These are phyloP conservation scores for Metschnikowia baotianmanensis DNA, from an alignment of 805 yeast species.

Conservation along the genomic window DNA sequence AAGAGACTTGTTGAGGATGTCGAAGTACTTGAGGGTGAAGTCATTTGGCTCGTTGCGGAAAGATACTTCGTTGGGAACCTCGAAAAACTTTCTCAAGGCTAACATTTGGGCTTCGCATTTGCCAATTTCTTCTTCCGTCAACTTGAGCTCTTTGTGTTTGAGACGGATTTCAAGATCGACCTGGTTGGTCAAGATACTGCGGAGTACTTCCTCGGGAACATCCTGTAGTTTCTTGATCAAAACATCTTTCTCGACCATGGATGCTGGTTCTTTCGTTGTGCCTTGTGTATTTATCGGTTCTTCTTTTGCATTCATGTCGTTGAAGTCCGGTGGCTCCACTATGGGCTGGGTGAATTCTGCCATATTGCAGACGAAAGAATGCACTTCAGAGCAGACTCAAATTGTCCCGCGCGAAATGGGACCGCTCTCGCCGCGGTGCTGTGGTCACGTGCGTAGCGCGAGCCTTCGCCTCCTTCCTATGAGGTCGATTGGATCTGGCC, in stretches of 20 bases:
- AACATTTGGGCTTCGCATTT: constrained; percentile 59
- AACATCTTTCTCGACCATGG: constrained; percentile 14
- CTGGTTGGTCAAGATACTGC: constrained; percentile 39
- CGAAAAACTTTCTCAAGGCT: constrained; percentile 45
- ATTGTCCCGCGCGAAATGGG: background rate
- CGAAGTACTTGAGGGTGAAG: constrained; percentile 42
- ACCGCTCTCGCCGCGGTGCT: background rate
- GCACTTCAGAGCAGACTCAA: no score
- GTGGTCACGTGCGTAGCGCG: constrained; percentile 10
- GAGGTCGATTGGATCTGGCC: constrained; percentile 12
- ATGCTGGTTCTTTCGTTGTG: constrained; percentile 5
- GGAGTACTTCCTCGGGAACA: constrained; percentile 21
- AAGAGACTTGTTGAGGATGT: constrained; percentile 34
- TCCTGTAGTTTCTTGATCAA: constrained; percentile 18
- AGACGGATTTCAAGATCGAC: constrained; percentile 59
- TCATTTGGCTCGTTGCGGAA: constrained; percentile 45
- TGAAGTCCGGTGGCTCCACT: no score
- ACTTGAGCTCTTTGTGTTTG: constrained; percentile 54
- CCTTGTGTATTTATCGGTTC: background rate
- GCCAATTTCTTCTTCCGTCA: constrained; percentile 51
- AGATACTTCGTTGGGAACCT: constrained; percentile 38
- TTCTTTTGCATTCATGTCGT: background rate
- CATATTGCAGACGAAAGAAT: no score
- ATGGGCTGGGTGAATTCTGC: no score
- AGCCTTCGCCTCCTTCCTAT: constrained; percentile 7